Percentiles rank a stretch among this genome's conserved stretches.
Evolutionary conservation across 768 basidiomycete genomes (phyloP).

Genomic region (Kwoniella bestiolae): DNA sequence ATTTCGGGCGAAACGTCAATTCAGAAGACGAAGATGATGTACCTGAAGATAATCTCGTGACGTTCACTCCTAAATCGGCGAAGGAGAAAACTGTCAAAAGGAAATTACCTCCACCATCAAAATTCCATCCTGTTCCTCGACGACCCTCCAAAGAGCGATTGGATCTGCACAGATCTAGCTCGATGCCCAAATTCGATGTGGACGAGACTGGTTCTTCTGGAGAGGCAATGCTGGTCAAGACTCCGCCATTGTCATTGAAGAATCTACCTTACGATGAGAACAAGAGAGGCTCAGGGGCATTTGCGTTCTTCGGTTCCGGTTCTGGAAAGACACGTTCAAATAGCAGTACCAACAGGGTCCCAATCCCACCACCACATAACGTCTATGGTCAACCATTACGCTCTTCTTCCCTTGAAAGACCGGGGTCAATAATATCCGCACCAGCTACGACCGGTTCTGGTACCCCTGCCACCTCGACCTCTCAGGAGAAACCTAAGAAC

Average conservation of each 20-base stretch:
- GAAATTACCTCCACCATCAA: conserved; percentile 35
- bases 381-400: background rate
- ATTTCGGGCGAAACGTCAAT: no score
- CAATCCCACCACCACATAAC: background rate
- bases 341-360: background rate
- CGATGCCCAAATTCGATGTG: conserved; percentile 48
- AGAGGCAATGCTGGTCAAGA: conserved; percentile 39
- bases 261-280: conserved; percentile 14
- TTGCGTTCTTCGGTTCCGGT: conserved; percentile 47
- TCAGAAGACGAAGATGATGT: conserved; percentile 38
- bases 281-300: conserved; percentile 44
- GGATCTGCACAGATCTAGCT: conserved; percentile 34
- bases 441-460: background rate
- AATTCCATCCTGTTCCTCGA: conserved; percentile 42
- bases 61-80: conserved; percentile 68
- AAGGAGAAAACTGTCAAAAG: conserved; percentile 42
- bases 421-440: background rate
- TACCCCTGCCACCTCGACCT: background rate
- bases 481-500: conserved; percentile 26
- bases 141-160: conserved; percentile 38
- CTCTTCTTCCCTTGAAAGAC: background rate
- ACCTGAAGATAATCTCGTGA: conserved; percentile 68
- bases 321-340: background rate
- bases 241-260: conserved; percentile 33
- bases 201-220: conserved; percentile 50